Percentiles rank a stretch among this genome's conserved stretches.
Conservation (phyloP, 2,329 filamentous ascomycete species). For the Claviceps sorghi region DNA sequence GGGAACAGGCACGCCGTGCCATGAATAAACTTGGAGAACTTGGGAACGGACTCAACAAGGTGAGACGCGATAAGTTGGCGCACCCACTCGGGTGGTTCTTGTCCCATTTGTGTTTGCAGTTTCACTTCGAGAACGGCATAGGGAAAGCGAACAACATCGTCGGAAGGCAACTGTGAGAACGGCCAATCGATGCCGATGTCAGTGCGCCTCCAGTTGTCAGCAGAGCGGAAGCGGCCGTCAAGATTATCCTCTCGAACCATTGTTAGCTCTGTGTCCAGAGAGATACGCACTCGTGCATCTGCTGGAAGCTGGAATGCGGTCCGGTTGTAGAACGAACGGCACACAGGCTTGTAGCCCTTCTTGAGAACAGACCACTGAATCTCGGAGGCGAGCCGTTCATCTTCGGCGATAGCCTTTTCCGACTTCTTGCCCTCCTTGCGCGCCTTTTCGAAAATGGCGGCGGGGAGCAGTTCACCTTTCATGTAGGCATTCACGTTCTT, state of each 20-base stretch:
- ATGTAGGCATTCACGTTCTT: slow-evolving; percentile 94
- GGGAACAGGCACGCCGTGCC: slow-evolving; percentile 81
- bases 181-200: slow-evolving; percentile 96
- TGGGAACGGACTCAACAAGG: slow-evolving; percentile 94
- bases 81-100: slow-evolving; percentile 94
- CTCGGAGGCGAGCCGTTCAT: slow-evolving; percentile 80
- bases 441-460: slow-evolving; percentile 89
- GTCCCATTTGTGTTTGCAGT: slow-evolving; percentile 86
- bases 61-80: slow-evolving; percentile 84
- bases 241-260: slow-evolving; percentile 94
- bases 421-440: slow-evolving; percentile 91
- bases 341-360: slow-evolving; percentile 75
- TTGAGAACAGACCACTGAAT: slow-evolving; percentile 88
- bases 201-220: slow-evolving; percentile 89
- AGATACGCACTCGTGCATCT: slow-evolving; percentile 90
- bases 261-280: slow-evolving; percentile 86
- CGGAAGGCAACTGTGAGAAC: slow-evolving; percentile 72
- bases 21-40: slow-evolving; percentile 99
- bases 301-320: slow-evolving; percentile 96
- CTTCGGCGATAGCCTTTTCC: slow-evolving; percentile 76
- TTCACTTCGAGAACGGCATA: slow-evolving; percentile 97
- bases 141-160: slow-evolving; percentile 81
- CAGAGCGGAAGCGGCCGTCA: slow-evolving; percentile 60
- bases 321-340: slow-evolving; percentile 92
- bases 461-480: slow-evolving; percentile 67